Percentiles rank a stretch among this genome's conserved stretches.
Conservation (phyloP, 2,329 filamentous ascomycete genomes). For the Ophiostoma quercus region DNA sequence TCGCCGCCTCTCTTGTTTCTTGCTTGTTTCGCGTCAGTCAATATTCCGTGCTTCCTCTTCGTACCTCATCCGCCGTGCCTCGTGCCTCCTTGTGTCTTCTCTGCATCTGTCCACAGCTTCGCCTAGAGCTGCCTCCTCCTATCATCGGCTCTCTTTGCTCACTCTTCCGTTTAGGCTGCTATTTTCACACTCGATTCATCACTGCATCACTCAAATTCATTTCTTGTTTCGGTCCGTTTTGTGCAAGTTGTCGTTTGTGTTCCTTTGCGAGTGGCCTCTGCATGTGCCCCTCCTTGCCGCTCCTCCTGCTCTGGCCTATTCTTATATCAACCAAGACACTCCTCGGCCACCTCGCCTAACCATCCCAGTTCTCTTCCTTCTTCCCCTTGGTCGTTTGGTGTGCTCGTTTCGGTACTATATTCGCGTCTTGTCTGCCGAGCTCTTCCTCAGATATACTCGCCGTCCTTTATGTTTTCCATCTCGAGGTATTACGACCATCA, state of each 20-base stretch:
- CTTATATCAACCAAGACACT: background rate
- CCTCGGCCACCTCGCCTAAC: background rate
- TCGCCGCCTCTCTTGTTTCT: background rate
- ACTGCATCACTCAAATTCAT: background rate
- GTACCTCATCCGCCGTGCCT: background rate
- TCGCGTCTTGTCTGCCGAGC: background rate
- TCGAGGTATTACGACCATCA: background rate
- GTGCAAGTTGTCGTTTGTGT: background rate
- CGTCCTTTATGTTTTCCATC: background rate
- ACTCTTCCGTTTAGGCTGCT: background rate
- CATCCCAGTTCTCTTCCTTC: background rate
- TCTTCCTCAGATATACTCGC: background rate
- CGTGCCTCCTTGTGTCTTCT: background rate
- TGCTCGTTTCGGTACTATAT: no score
- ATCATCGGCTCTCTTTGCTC: background rate
- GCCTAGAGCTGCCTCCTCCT: background rate
- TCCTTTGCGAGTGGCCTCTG: background rate
- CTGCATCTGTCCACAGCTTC: background rate
- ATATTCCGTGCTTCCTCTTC: background rate
- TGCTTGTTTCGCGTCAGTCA: background rate
- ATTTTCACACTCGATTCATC: background rate
- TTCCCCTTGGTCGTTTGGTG: background rate
- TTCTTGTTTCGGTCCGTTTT: slow-evolving; percentile 6
- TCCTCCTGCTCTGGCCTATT: background rate
- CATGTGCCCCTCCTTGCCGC: background rate